These are phyloP conservation scores for Dioscorea dumetorum DNA, from an alignment of 106 monocot species.

Conservation along the genomic window DNA sequence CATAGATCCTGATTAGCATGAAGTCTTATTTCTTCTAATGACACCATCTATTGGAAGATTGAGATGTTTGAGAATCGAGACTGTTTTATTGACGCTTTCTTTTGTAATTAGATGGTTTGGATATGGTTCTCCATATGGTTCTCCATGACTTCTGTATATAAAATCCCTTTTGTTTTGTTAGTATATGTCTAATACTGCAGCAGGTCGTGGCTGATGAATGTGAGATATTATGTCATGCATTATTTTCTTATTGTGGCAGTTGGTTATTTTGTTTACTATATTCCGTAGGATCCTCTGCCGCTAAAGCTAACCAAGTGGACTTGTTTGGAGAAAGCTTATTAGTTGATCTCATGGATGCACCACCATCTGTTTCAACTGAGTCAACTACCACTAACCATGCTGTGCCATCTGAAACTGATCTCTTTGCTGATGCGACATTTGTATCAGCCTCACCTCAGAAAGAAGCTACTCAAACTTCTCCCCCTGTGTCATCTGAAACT, in stretches of 20 bases:
- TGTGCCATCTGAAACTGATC: slow-evolving; percentile 43
- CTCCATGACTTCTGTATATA: too few species aligned
- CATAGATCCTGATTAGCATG: too few species aligned
- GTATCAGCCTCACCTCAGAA: slow-evolving; percentile 41
- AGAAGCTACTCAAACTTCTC: slow-evolving; percentile 3
- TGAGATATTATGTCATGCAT: neutral
- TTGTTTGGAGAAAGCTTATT: slow-evolving; percentile 61
- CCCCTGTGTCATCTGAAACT: slow-evolving; percentile 20
- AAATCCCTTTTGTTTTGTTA: too few species aligned
- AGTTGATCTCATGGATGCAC: slow-evolving; percentile 54
- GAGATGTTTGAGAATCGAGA: too few species aligned
- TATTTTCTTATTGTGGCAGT: neutral
- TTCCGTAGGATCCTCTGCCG: slow-evolving; percentile 31
- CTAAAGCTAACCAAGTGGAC: slow-evolving; percentile 47
- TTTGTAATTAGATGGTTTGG: too few species aligned
- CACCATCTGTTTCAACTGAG: slow-evolving; percentile 26
- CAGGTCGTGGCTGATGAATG: too few species aligned
- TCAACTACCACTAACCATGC: slow-evolving; percentile 6
- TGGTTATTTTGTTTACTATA: neutral
- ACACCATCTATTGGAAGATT: too few species aligned
- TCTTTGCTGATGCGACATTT: slow-evolving; percentile 77
- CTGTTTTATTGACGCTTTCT: too few species aligned
- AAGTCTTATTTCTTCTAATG: too few species aligned
- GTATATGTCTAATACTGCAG: too few species aligned
- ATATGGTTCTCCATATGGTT: too few species aligned